phyloP scores from a whole-genome alignment of 768 basidiomycete genomes.

The Mycena filopes region DNA sequence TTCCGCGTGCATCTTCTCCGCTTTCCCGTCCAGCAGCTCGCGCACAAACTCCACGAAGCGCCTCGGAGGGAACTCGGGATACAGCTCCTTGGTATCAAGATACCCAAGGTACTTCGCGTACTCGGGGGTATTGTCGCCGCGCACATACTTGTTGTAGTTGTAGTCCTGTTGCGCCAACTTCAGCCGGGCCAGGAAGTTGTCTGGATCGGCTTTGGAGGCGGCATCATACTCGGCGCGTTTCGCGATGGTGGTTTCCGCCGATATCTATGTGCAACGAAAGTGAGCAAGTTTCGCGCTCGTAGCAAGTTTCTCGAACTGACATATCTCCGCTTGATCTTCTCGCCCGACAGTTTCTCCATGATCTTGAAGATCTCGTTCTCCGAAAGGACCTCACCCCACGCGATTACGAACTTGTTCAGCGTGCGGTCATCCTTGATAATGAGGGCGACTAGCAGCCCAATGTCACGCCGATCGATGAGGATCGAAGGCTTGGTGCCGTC shows the following conservation, averaged over 20 bases:
- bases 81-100: slow-evolving; percentile 42
- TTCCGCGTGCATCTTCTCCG: background rate
- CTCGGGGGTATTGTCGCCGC: slow-evolving; percentile 43
- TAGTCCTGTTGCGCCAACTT: slow-evolving; percentile 25
- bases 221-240: background rate
- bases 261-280: slow-evolving; percentile 1
- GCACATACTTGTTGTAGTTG: slow-evolving; percentile 38
- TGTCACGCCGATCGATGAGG: slow-evolving; percentile 38
- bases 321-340: slow-evolving; percentile 29
- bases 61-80: slow-evolving; percentile 37
- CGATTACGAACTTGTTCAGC: slow-evolving; percentile 42
- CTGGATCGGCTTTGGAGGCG: slow-evolving; percentile 2
- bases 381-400: slow-evolving; percentile 40
- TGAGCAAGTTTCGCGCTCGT: background rate
- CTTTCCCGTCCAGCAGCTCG: slow-evolving; percentile 19
- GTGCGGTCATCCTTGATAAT: slow-evolving; percentile 46
- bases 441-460: slow-evolving; percentile 41
- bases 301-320: background rate
- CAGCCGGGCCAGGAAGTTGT: background rate
- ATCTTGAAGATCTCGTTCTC: slow-evolving; percentile 37
- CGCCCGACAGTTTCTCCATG: slow-evolving; percentile 37
- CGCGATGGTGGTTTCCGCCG: slow-evolving; percentile 6
- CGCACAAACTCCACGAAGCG: slow-evolving; percentile 12
- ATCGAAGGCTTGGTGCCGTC: slow-evolving; percentile 33
- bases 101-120: slow-evolving; percentile 36